A percentile compares a stretch with the other conserved stretches of the same genome.
Evolutionary conservation across 257 asterid species (phyloP).

Genomic region (Cordia subcordata): DNA sequence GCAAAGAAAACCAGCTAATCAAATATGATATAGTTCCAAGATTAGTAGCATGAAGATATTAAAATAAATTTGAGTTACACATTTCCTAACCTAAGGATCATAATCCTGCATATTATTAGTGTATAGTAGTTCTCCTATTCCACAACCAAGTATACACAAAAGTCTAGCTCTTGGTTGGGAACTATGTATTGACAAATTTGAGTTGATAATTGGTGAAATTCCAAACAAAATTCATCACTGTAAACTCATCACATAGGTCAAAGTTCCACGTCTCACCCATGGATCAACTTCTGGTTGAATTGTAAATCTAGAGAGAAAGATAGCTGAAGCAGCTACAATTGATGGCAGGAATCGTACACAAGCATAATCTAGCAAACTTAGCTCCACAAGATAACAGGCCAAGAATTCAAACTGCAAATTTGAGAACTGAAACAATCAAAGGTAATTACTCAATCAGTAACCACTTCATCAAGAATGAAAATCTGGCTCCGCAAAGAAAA

Average conservation of each 20-base stretch:
- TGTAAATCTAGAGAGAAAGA: conserved; percentile 65
- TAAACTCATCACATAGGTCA: no score
- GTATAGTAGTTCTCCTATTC: no score
- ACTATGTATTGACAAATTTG: no score
- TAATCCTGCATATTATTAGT: no score
- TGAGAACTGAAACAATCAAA: conserved; percentile 40
- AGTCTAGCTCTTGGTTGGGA: no score
- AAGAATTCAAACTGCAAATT: conserved; percentile 48
- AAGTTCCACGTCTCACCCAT: conserved; percentile 52
- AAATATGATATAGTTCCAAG: background rate
- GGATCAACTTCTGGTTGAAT: conserved; percentile 49
- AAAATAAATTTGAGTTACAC: no score
- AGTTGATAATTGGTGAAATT: no score
- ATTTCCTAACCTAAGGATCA: no score
- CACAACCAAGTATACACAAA: no score
- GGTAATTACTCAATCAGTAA: background rate
- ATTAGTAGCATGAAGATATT: background rate
- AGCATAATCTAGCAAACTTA: conserved; percentile 61
- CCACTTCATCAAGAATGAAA: background rate
- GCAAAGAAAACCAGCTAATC: background rate
- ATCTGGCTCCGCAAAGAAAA: background rate
- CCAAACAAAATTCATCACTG: no score
- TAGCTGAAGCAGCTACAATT: conserved; percentile 70
- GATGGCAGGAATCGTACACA: conserved; percentile 75
- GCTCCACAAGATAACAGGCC: conserved; percentile 68